phyloP scores from a whole-genome alignment of 1,284 basidiomycete species.

The Heliocybe sulcata region DNA sequence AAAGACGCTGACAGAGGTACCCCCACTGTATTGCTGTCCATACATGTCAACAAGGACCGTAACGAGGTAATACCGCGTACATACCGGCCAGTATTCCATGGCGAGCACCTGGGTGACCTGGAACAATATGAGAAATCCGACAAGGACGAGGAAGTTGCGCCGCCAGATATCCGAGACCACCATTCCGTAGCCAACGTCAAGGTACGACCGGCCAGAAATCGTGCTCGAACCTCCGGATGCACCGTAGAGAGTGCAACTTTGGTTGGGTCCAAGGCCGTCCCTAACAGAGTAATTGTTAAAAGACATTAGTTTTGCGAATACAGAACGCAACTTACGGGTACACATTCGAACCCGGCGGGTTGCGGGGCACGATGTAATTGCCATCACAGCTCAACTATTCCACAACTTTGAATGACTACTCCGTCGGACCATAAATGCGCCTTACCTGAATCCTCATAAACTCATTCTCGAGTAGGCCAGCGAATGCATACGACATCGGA shows the following conservation, averaged over 20 bases:
- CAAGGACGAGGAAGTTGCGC: conserved; percentile 46
- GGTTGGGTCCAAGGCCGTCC: conserved; percentile 49
- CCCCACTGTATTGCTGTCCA: conserved; percentile 42
- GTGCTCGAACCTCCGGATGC: conserved; percentile 37
- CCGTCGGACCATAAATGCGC: neutral
- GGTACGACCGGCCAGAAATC: conserved; percentile 50
- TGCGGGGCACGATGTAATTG: conserved; percentile 63
- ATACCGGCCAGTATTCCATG: conserved; percentile 59
- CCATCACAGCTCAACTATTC: conserved; percentile 59
- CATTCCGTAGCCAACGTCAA: conserved; percentile 48
- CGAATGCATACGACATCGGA: conserved; percentile 75
- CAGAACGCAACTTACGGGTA: conserved; percentile 50
- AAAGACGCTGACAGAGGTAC: conserved; percentile 51
- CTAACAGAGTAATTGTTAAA: conserved; percentile 17
- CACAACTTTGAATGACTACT: neutral
- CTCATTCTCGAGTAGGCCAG: conserved; percentile 78
- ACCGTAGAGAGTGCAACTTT: conserved; percentile 64
- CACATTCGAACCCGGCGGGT: conserved; percentile 50
- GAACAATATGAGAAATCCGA: conserved; percentile 65
- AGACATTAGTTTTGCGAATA: conserved; percentile 14
- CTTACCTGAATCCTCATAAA: conserved; percentile 63
- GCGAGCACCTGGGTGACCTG: conserved; percentile 52
- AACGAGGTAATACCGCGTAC: conserved; percentile 14
- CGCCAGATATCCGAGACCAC: conserved; percentile 50
- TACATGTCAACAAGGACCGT: neutral